Percentiles rank a stretch among this genome's conserved stretches.
Evolutionary conservation across 2,329 filamentous ascomycete species (phyloP).

Genomic region (Calycina herbarum): DNA sequence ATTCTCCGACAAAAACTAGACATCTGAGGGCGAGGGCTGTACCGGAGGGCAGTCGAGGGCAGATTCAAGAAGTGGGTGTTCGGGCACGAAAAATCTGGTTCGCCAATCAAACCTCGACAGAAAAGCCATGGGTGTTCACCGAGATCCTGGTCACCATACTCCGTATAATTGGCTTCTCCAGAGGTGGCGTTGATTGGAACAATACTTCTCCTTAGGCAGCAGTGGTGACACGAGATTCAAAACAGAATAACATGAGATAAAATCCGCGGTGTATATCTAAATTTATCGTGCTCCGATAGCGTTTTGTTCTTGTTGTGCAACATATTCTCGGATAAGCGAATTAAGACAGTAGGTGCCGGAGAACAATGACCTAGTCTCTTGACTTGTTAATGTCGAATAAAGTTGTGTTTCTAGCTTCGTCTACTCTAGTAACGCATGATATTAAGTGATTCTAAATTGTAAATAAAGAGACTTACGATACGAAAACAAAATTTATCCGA

Average conservation of each 20-base stretch:
- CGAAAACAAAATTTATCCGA: too few species aligned
- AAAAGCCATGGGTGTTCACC: not conserved
- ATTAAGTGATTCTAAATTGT: too few species aligned
- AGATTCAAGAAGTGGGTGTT: not conserved
- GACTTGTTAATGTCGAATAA: too few species aligned
- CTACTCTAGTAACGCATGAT: too few species aligned
- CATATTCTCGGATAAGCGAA: too few species aligned
- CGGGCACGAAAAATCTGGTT: not conserved
- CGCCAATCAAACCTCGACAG: not conserved
- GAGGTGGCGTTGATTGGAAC: not conserved
- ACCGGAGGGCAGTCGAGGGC: constrained; percentile 5
- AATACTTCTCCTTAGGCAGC: not conserved
- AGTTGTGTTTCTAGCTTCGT: too few species aligned
- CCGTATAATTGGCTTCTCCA: not conserved
- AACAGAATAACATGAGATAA: not conserved
- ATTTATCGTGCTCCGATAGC: too few species aligned
- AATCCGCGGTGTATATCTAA: too few species aligned
- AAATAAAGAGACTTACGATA: too few species aligned
- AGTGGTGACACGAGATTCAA: not conserved
- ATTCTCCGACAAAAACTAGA: not conserved
- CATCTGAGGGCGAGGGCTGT: not conserved
- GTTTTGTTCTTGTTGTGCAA: too few species aligned
- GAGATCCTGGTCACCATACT: not conserved
- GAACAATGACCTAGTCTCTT: too few species aligned
- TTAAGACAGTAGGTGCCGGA: too few species aligned